Evolutionary conservation across 768 basidiomycete genomes (phyloP).

Genomic region (Macrolepiota fuliginosa): DNA sequence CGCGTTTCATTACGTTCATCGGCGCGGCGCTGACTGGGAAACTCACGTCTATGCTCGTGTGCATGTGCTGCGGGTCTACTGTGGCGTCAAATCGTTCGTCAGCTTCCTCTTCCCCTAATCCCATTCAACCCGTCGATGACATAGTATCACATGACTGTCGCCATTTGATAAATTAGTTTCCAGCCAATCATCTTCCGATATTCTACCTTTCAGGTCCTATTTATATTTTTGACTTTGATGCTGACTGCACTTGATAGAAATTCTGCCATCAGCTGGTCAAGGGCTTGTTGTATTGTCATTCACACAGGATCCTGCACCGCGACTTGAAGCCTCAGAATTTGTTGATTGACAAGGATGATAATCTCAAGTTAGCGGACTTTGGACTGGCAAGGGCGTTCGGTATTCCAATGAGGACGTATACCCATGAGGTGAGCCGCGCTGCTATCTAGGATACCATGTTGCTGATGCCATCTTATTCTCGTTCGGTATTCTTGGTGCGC

Average conservation of each 20-base stretch:
- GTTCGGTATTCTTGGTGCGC: no score
- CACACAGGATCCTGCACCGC: slow-evolving; percentile 94
- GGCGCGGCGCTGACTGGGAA: not conserved
- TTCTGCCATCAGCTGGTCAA: slow-evolving; percentile 92
- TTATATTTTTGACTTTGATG: not conserved
- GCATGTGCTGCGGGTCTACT: no score
- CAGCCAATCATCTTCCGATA: no score
- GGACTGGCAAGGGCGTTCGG: slow-evolving; percentile 96
- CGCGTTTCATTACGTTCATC: slow-evolving; percentile 1
- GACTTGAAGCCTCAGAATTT: slow-evolving; percentile 97
- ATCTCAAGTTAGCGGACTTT: slow-evolving; percentile 96
- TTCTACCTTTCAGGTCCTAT: not conserved
- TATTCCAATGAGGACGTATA: slow-evolving; percentile 98
- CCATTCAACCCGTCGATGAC: slow-evolving; percentile 14
- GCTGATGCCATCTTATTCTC: no score
- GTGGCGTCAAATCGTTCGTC: no score
- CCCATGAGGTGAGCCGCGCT: slow-evolving; percentile 74
- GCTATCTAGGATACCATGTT: not conserved
- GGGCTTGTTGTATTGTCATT: slow-evolving; percentile 92
- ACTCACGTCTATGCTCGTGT: no score
- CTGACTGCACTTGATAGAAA: slow-evolving; percentile 57
- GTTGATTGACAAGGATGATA: slow-evolving; percentile 84
- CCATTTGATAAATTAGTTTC: slow-evolving; percentile 19
- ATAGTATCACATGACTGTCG: slow-evolving; percentile 26
- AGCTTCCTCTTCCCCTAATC: no score